Conservation (phyloP, 495 filamentous ascomycete species). For the Physcia stellaris region DNA sequence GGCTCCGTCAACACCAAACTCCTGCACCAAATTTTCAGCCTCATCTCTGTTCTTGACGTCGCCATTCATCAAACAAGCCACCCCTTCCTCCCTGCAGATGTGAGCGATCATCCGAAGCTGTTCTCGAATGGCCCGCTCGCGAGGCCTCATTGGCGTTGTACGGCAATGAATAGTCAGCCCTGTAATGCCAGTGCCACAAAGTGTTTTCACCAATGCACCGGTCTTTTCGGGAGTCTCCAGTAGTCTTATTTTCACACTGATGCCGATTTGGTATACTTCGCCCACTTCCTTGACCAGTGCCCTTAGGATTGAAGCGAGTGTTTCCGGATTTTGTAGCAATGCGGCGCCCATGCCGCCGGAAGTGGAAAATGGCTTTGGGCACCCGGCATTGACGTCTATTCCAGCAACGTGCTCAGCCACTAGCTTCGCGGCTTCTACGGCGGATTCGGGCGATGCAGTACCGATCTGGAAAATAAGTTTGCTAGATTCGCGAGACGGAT, state of each 20-base stretch:
- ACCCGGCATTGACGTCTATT: conserved; percentile 94
- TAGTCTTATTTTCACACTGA: conserved; percentile 89
- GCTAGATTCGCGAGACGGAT: conserved; percentile 56
- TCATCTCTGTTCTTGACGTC: conserved; percentile 64
- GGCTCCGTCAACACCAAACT: conserved; percentile 77
- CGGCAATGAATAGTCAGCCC: conserved; percentile 90
- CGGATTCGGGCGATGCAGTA: conserved; percentile 62
- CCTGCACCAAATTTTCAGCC: conserved; percentile 48
- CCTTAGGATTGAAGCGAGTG: conserved; percentile 64
- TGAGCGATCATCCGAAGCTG: conserved; percentile 68
- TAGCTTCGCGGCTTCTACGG: conserved; percentile 68
- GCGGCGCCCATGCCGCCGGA: conserved; percentile 90
- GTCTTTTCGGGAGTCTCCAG: conserved; percentile 64
- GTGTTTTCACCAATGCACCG: conserved; percentile 53
- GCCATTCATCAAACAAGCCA: conserved; percentile 89
- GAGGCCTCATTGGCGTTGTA: conserved; percentile 86
- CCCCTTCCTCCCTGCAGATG: conserved; percentile 66
- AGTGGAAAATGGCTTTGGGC: conserved; percentile 91
- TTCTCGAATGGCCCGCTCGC: conserved; percentile 73
- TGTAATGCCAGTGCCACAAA: conserved; percentile 76
- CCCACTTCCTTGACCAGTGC: conserved; percentile 68
- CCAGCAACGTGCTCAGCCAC: conserved; percentile 79
- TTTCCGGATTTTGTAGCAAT: conserved; percentile 68
- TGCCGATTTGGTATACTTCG: conserved; percentile 64
- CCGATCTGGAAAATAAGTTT: conserved; percentile 84